A percentile compares a stretch with the other conserved stretches of the same genome.
Evolutionary conservation across 2,329 filamentous ascomycete species (phyloP).

Genomic region (Ceratocystis lukuohia): DNA sequence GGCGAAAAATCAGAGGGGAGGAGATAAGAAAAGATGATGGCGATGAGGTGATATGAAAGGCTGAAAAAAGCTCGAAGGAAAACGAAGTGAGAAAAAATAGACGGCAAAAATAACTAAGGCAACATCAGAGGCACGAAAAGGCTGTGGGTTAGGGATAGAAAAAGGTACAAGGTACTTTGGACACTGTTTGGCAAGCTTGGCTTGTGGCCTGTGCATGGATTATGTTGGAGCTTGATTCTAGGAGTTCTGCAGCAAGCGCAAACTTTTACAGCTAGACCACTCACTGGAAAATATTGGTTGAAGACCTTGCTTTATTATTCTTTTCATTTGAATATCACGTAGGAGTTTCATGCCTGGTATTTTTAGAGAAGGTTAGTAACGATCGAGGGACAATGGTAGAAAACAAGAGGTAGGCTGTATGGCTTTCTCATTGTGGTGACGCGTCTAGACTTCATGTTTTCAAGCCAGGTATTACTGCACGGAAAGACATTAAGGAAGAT

Average conservation of each 20-base stretch:
- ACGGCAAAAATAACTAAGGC: neutral
- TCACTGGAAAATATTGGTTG: neutral
- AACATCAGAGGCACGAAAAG: slow-evolving; percentile 3
- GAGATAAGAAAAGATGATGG: slow-evolving; percentile 9
- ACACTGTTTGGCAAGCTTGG: slow-evolving; percentile 8
- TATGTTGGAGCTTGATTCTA: neutral
- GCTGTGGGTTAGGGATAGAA: slow-evolving; percentile 10
- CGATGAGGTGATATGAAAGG: slow-evolving; percentile 6
- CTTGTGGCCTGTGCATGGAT: neutral
- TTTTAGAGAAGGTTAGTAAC: too few species aligned
- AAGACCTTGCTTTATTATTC: neutral
- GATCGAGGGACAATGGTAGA: too few species aligned
- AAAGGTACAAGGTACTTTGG: slow-evolving; percentile 9
- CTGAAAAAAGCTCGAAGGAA: neutral
- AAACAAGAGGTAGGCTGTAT: too few species aligned
- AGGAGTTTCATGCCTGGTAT: too few species aligned
- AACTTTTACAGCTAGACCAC: neutral
- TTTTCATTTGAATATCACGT: too few species aligned
- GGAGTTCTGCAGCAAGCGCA: neutral
- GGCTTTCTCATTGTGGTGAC: too few species aligned
- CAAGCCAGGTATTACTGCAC: too few species aligned
- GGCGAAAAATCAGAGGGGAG: neutral
- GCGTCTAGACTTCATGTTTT: too few species aligned
- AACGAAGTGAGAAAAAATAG: neutral
- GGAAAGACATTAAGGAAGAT: too few species aligned